Percentiles rank a stretch among this genome's conserved stretches.
Evolutionary conservation across 768 basidiomycete genomes (phyloP).

Genomic region (Lyophyllum shimeji): DNA sequence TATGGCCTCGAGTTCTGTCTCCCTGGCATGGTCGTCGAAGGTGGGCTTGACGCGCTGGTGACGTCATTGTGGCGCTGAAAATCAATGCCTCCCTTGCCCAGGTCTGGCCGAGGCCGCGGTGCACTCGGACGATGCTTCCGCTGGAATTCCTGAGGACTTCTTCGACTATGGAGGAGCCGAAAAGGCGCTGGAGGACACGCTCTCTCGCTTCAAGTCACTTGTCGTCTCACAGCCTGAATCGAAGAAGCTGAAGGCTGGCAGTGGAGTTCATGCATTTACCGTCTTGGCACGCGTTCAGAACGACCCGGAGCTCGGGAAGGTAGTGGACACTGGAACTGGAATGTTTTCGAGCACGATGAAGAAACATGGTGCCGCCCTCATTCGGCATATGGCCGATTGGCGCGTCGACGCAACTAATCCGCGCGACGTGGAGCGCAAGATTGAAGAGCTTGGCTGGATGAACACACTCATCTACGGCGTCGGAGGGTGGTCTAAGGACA

Average conservation of each 20-base stretch:
- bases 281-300: constrained; percentile 18
- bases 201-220: constrained; percentile 15
- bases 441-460: constrained; percentile 22
- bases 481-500: constrained; percentile 17
- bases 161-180: constrained; percentile 1
- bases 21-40: constrained; percentile 63
- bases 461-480: constrained; percentile 20
- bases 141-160: constrained; percentile 18
- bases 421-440: constrained; percentile 13
- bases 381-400: constrained; percentile 17
- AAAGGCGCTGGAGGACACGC: constrained; percentile 3
- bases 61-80: background rate
- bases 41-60: constrained; percentile 28
- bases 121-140: constrained; percentile 34
- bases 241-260: background rate
- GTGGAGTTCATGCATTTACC: constrained; percentile 18
- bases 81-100: constrained; percentile 18
- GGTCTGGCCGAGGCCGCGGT: constrained; percentile 59
- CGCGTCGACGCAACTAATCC: constrained; percentile 15
- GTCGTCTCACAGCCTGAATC: background rate
- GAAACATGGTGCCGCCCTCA: constrained; percentile 7
- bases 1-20: constrained; percentile 65
- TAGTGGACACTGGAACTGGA: constrained; percentile 6
- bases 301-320: constrained; percentile 18
- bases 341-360: constrained; percentile 14